Conservation (phyloP, 257 asterid genomes). For the Capsicum baccatum region DNA sequence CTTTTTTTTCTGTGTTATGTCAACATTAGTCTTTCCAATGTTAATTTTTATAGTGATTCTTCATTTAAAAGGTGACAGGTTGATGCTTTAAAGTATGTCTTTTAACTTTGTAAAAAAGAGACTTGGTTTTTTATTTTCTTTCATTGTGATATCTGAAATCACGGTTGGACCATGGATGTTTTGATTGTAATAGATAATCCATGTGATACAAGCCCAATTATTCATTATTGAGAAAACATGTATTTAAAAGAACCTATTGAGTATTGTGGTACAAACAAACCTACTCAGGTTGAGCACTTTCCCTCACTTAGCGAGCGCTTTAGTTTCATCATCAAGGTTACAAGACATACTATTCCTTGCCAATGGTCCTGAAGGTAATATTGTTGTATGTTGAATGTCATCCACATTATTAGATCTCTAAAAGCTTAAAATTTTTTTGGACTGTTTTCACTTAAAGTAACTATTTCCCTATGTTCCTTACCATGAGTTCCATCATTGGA, state of each 20-base stretch:
- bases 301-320: too few species aligned
- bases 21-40: neutral
- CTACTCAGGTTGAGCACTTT: neutral
- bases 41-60: neutral
- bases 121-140: neutral
- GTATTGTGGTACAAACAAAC: neutral
- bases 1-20: neutral
- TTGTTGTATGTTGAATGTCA: neutral
- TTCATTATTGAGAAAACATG: neutral
- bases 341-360: too few species aligned
- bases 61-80: neutral
- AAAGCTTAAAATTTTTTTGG: neutral
- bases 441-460: neutral
- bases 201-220: conserved; percentile 1
- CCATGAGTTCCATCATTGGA: neutral
- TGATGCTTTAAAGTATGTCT: neutral
- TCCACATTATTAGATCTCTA: neutral
- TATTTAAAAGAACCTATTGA: neutral
- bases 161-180: neutral
- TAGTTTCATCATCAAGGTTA: too few species aligned
- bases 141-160: neutral
- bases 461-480: neutral
- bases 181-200: neutral
- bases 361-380: neutral
- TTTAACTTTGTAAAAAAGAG: neutral